Percentiles rank a stretch among this genome's conserved stretches.
phyloP scores from a whole-genome alignment of 768 basidiomycete species.

The Russula virescens region DNA sequence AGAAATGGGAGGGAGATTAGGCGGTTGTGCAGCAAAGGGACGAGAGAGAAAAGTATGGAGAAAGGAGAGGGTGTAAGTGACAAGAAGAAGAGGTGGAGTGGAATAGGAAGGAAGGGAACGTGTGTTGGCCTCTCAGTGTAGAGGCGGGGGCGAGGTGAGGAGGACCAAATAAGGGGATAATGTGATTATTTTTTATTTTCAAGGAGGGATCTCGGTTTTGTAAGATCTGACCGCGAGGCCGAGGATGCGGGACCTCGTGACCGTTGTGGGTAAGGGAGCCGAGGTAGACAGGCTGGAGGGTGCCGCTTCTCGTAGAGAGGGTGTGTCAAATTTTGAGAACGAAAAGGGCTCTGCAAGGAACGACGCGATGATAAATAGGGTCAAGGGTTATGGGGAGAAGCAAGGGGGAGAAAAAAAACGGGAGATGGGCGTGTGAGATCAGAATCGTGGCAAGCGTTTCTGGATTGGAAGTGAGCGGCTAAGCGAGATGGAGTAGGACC shows the following conservation, averaged over 20 bases:
- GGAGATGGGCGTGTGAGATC: constrained; percentile 23
- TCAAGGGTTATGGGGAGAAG: constrained; percentile 15
- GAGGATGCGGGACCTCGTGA: constrained; percentile 2
- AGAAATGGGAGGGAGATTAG: constrained; percentile 2
- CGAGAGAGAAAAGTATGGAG: neutral
- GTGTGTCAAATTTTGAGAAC: constrained; percentile 6
- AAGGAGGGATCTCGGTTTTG: neutral
- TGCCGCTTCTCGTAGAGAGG: neutral
- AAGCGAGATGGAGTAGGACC: constrained; percentile 16
- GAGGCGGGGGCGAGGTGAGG: neutral
- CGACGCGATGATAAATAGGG: constrained; percentile 9
- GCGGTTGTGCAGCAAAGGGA: neutral
- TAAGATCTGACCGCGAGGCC: constrained; percentile 12
- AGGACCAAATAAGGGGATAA: constrained; percentile 1
- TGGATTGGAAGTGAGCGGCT: constrained; percentile 20
- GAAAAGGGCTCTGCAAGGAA: constrained; percentile 6
- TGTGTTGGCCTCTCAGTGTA: neutral
- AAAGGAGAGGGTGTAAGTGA: neutral
- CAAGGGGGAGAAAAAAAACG: neutral
- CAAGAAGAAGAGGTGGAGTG: neutral
- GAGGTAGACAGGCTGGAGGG: neutral
- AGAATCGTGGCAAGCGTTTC: constrained; percentile 21
- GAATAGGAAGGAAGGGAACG: neutral
- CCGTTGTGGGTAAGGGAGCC: neutral
- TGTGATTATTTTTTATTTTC: neutral